Percentiles rank a stretch among this genome's conserved stretches.
phyloP scores from a whole-genome alignment of 768 basidiomycete genomes.

The Leccinum uliginosum region DNA sequence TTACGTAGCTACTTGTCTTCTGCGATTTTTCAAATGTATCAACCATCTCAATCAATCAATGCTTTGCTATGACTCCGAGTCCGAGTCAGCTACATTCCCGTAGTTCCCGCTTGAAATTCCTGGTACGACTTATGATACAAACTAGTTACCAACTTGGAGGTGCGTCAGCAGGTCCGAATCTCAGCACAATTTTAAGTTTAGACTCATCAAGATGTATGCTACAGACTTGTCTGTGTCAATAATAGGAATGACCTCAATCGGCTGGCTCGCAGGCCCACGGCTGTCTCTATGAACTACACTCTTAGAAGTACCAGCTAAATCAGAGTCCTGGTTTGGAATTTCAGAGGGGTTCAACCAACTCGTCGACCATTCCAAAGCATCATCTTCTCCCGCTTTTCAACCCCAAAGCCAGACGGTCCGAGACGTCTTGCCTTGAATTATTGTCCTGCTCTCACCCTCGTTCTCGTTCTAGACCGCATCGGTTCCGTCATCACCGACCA shows the following conservation, averaged over 20 bases:
- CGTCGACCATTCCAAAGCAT: slow-evolving; percentile 79
- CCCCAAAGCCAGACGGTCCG: slow-evolving; percentile 62
- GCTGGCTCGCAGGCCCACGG: slow-evolving; percentile 61
- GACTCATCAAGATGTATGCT: too few species aligned
- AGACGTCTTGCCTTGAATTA: slow-evolving; percentile 20
- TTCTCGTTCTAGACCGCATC: slow-evolving; percentile 56
- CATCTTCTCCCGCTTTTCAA: slow-evolving; percentile 70
- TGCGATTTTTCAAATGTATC: too few species aligned
- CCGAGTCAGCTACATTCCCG: too few species aligned
- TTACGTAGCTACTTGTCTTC: too few species aligned
- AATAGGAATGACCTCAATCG: slow-evolving; percentile 79
- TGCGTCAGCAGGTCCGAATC: too few species aligned
- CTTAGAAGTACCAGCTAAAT: slow-evolving; percentile 72
- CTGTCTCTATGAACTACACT: slow-evolving; percentile 80
- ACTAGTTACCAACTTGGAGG: slow-evolving; percentile 35
- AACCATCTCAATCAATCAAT: too few species aligned
- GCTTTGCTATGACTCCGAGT: too few species aligned
- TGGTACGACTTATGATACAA: too few species aligned
- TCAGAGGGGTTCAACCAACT: slow-evolving; percentile 59
- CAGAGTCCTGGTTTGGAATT: slow-evolving; percentile 86
- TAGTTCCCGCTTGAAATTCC: too few species aligned
- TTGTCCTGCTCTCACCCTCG: slow-evolving; percentile 1
- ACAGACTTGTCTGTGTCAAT: slow-evolving; percentile 62
- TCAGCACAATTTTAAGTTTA: too few species aligned
- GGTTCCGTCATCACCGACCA: slow-evolving; percentile 62